phyloP scores from a whole-genome alignment of 2,329 filamentous ascomycete species.

The Scorias spongiosa region DNA sequence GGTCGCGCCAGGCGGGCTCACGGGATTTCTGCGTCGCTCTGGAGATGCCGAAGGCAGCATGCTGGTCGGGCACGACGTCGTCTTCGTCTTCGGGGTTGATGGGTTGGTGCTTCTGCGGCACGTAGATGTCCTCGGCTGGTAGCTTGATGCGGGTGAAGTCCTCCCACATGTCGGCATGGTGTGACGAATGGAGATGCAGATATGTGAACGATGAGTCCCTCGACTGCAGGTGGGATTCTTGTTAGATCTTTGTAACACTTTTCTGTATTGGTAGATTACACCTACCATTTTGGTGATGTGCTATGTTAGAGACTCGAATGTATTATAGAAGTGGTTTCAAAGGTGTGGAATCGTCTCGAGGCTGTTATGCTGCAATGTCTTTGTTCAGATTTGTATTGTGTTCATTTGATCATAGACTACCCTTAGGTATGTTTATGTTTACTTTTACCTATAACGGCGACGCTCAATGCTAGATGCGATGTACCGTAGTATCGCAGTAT shows the following conservation, averaged over 20 bases:
- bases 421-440: no score
- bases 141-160: slow-evolving; percentile 30
- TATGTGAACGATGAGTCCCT: slow-evolving; percentile 65
- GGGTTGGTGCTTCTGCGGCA: slow-evolving; percentile 65
- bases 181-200: slow-evolving; percentile 56
- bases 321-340: no score
- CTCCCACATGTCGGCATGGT: slow-evolving; percentile 66
- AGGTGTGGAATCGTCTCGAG: no score
- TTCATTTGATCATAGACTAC: no score
- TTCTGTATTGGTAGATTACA: background rate
- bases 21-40: slow-evolving; percentile 57
- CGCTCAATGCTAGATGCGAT: no score
- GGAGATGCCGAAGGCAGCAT: slow-evolving; percentile 75
- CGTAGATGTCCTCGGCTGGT: slow-evolving; percentile 57
- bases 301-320: no score
- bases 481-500: no score
- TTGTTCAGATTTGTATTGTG: no score
- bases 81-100: slow-evolving; percentile 81
- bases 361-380: no score
- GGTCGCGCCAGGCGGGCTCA: slow-evolving; percentile 65
- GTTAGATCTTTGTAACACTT: background rate
- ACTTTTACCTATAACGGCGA: no score
- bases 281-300: slow-evolving; percentile 1
- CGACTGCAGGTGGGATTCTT: slow-evolving; percentile 24
- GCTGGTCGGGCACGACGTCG: slow-evolving; percentile 75